Conservation (phyloP, 169 alveolate species). For the Eimeria tenella region DNA sequence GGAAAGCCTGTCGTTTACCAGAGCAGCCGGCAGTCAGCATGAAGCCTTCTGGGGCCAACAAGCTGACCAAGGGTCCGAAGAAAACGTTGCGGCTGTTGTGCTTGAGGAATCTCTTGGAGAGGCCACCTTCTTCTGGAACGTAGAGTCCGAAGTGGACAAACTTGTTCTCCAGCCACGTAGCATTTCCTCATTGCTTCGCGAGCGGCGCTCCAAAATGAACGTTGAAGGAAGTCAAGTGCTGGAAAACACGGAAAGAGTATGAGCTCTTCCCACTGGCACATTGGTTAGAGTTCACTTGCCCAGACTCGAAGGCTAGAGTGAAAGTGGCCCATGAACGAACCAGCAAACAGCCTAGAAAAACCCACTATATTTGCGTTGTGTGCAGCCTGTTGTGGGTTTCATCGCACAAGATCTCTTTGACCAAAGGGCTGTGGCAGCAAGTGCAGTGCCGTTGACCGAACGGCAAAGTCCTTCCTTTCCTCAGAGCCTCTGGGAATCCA, state of each 20-base stretch:
- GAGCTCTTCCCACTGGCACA: neutral
- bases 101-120: slow-evolving; percentile 66
- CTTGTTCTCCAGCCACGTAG: slow-evolving; percentile 32
- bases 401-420: slow-evolving; percentile 39
- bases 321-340: too few relatives aligned
- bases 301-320: too few relatives aligned
- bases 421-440: slow-evolving; percentile 58
- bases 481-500: slow-evolving; percentile 15
- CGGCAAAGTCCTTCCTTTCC: neutral
- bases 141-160: slow-evolving; percentile 45
- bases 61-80: neutral
- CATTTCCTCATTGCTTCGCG: slow-evolving; percentile 34
- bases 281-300: too few relatives aligned
- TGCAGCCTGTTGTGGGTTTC: slow-evolving; percentile 54
- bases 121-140: slow-evolving; percentile 43
- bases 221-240: neutral
- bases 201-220: slow-evolving; percentile 7
- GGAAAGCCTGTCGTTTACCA: neutral
- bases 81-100: slow-evolving; percentile 10
- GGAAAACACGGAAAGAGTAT: slow-evolving; percentile 20
- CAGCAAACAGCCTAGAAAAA: too few relatives aligned
- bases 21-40: neutral
- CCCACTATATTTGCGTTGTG: neutral
- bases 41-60: neutral
- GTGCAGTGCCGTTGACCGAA: slow-evolving; percentile 17